These are phyloP conservation scores for Ustilago esculenta DNA, from an alignment of 1,284 basidiomycete species.

Conservation along the genomic window DNA sequence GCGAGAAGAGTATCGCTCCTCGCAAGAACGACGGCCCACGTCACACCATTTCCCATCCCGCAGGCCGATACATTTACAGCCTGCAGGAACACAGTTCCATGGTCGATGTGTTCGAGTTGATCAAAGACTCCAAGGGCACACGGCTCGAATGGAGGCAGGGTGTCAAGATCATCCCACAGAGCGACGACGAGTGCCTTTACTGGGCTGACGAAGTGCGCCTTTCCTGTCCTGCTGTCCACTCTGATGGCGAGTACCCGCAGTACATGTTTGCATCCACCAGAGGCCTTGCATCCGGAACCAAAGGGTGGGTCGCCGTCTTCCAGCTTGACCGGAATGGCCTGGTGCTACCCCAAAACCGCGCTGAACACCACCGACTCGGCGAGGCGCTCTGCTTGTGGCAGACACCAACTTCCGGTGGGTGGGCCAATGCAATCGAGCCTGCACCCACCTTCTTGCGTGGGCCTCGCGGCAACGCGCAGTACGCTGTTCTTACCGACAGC, in stretches of 20 bases:
- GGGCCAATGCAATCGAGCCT: slow-evolving; percentile 69
- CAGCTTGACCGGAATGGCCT: slow-evolving; percentile 56
- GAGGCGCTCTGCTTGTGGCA: slow-evolving; percentile 56
- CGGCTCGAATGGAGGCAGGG: slow-evolving; percentile 58
- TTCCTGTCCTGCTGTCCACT: slow-evolving; percentile 44
- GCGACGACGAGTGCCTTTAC: slow-evolving; percentile 43
- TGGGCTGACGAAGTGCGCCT: slow-evolving; percentile 69
- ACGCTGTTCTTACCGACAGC: slow-evolving; percentile 66
- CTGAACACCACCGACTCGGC: slow-evolving; percentile 9
- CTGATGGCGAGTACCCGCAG: slow-evolving; percentile 14
- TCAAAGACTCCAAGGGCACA: slow-evolving; percentile 16
- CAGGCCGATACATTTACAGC: slow-evolving; percentile 67
- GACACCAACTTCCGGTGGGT: slow-evolving; percentile 68
- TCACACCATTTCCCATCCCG: slow-evolving; percentile 68
- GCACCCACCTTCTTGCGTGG: slow-evolving; percentile 55
- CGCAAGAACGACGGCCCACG: slow-evolving; percentile 68
- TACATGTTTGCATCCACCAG: slow-evolving; percentile 68
- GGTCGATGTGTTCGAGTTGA: slow-evolving; percentile 60
- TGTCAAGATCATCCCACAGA: slow-evolving; percentile 62
- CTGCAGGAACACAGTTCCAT: slow-evolving; percentile 66
- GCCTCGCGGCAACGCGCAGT: slow-evolving; percentile 40
- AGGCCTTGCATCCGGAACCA: slow-evolving; percentile 61
- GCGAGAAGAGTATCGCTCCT: slow-evolving; percentile 66
- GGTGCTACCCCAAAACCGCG: slow-evolving; percentile 23
- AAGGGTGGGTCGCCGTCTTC: slow-evolving; percentile 67